Percentiles rank a stretch among this genome's conserved stretches.
These are phyloP conservation scores for Sinapis alba DNA, from an alignment of 441 rosid genomes.

Conservation along the genomic window DNA sequence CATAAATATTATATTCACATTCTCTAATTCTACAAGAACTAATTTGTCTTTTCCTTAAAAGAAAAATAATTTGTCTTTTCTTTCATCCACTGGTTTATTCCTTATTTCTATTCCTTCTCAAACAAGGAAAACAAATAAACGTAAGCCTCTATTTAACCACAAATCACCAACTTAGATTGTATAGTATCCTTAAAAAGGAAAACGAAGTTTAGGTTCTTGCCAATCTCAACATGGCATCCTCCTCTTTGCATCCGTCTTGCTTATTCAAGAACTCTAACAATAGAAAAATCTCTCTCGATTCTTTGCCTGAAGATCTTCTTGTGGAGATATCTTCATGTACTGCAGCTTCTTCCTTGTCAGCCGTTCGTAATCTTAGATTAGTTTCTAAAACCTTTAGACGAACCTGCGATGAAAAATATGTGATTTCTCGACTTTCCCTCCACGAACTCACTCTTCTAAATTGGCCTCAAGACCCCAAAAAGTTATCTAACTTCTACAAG, in stretches of 20 bases:
- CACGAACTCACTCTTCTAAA: neutral
- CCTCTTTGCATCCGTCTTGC: neutral
- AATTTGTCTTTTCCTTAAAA: too few species aligned
- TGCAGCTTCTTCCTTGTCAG: constrained; percentile 27
- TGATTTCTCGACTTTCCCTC: constrained; percentile 26
- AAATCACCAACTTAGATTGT: neutral
- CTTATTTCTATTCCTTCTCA: too few species aligned
- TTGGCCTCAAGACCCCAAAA: neutral
- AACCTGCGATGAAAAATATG: constrained; percentile 18
- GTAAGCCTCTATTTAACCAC: too few species aligned
- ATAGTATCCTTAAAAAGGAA: neutral
- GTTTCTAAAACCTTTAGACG: constrained; percentile 32
- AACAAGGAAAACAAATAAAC: too few species aligned
- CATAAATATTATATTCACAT: too few species aligned
- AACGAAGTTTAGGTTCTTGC: neutral
- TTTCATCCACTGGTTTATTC: too few species aligned
- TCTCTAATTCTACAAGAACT: too few species aligned
- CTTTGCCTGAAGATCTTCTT: constrained; percentile 25
- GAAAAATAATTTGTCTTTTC: too few species aligned
- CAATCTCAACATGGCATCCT: constrained; percentile 22
- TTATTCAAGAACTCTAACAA: neutral
- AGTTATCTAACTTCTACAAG: neutral
- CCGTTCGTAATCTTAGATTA: constrained; percentile 16
- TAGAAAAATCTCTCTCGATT: constrained; percentile 1
- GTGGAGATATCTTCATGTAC: constrained; percentile 31